Base-by-base conservation (phyloP, 257 asterid species). In the Linderniella brevidens region DNA sequence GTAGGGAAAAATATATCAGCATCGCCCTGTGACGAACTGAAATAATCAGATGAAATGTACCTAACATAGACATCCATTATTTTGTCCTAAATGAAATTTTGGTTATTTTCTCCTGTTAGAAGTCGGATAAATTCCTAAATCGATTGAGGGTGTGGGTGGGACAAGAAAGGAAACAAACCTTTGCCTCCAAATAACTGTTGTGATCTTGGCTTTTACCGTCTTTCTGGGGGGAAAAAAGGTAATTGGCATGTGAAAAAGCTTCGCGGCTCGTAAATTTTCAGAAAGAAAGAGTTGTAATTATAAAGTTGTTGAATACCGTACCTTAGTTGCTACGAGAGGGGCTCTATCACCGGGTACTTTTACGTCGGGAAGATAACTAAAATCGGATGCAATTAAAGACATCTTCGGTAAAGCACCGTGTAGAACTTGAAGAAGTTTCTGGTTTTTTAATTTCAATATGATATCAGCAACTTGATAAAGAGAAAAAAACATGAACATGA, bases 1-100 rank as follows among this genome's bases (percentile, higher is more conserved):
- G 96, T 90, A 8, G 98, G 94, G 49, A 90, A 90, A 71, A 90
- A 90, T 67, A 90, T 85, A 64, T 85, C 94, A 35, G 98, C 96
- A 50, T 90, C 96, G 48, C 98, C 96, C 98, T 84, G 36, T 58
- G 53, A 56, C 12, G 51, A 44, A 35, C 32, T 40, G 41, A 13
- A 19, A 49, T 29, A 36, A 13, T 13, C 13, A 39, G 13, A 10
- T 39, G 15, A 10, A n/a, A 2, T 39, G 4, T 39, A 10, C 13
- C 15, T 39, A 39, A 39, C 9, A 39, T 11, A 13, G 43, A 9
- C 43, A 1, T 6, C 40, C 40, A 37, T 37, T 8, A n/a, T n/a
- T n/a, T n/a, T n/a, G n/a, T n/a, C 3, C 32, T 25, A 2, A 25
- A 25, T 25, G 32, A 25, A 25, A 25, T 6, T 6, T 25, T 6